These are phyloP conservation scores for Wolfiporia cocos DNA, from an alignment of 1,284 basidiomycete genomes.

Conservation along the genomic window DNA sequence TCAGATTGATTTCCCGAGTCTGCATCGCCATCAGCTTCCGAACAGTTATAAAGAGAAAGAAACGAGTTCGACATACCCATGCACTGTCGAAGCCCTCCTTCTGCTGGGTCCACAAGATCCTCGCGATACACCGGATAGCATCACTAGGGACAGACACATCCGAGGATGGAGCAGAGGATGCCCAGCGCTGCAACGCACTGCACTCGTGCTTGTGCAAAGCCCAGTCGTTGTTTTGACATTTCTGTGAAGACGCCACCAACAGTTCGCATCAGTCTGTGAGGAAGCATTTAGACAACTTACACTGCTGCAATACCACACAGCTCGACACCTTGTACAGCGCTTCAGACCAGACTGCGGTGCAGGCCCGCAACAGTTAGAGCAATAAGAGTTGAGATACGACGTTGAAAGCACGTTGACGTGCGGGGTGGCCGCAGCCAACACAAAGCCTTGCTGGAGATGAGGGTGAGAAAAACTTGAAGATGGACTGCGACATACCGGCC, in stretches of 20 bases:
- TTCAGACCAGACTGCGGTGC: conserved; percentile 36
- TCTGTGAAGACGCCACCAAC: conserved; percentile 32
- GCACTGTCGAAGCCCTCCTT: conserved; percentile 45
- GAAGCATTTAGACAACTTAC: conserved; percentile 31
- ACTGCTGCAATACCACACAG: conserved; percentile 65
- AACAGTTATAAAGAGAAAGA: too few relatives aligned
- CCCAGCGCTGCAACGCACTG: conserved; percentile 55
- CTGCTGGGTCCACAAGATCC: conserved; percentile 64
- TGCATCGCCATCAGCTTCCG: conserved; percentile 25
- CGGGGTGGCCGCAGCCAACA: conserved; percentile 51
- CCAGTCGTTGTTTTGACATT: conserved; percentile 81
- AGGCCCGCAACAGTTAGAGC: conserved; percentile 59
- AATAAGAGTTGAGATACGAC: conserved; percentile 52
- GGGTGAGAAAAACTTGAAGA: not conserved
- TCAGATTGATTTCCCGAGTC: conserved; percentile 57
- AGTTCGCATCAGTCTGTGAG: too few relatives aligned
- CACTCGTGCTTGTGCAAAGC: conserved; percentile 74
- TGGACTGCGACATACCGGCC: conserved; percentile 29
- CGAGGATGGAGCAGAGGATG: conserved; percentile 37
- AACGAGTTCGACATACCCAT: conserved; percentile 45
- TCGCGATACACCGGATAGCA: conserved; percentile 69
- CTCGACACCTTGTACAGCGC: conserved; percentile 68
- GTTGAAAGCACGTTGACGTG: conserved; percentile 64
- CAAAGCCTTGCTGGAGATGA: conserved; percentile 40
- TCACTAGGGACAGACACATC: conserved; percentile 57